These are phyloP conservation scores for Arthroderma sp. DNA, from an alignment of 2,329 filamentous ascomycete species.

Conservation along the genomic window DNA sequence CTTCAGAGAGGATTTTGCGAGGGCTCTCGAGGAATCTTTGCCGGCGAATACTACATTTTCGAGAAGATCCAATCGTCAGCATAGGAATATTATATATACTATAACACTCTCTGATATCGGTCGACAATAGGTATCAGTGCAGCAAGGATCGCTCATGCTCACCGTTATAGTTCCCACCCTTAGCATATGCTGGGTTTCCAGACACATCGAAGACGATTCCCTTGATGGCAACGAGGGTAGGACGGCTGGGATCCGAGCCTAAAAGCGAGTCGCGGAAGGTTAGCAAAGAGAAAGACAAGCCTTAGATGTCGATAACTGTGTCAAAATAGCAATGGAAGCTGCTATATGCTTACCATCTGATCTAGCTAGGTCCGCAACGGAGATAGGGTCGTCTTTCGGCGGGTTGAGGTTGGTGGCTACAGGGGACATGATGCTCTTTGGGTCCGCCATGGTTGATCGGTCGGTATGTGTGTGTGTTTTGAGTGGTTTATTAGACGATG, in stretches of 20 bases:
- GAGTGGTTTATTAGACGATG: neutral
- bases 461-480: neutral
- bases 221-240: conserved; percentile 56
- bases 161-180: conserved; percentile 78
- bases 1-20: conserved; percentile 78
- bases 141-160: conserved; percentile 22
- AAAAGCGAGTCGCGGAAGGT: neutral
- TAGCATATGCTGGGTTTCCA: conserved; percentile 74
- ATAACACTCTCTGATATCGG: neutral
- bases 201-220: conserved; percentile 91
- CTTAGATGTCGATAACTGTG: neutral
- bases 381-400: conserved; percentile 79
- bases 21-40: conserved; percentile 85
- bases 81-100: neutral
- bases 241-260: conserved; percentile 20
- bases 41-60: conserved; percentile 68
- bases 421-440: conserved; percentile 15
- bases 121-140: neutral
- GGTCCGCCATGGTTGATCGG: conserved; percentile 7
- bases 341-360: conserved; percentile 61
- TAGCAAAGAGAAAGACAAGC: neutral
- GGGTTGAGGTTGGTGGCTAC: conserved; percentile 46
- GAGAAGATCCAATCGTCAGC: neutral
- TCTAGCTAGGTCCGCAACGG: conserved; percentile 63
- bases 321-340: neutral